A percentile compares a stretch with the other conserved stretches of the same genome.
phyloP scores from a whole-genome alignment of 257 asterid genomes.

The Mitragyna speciosa region DNA sequence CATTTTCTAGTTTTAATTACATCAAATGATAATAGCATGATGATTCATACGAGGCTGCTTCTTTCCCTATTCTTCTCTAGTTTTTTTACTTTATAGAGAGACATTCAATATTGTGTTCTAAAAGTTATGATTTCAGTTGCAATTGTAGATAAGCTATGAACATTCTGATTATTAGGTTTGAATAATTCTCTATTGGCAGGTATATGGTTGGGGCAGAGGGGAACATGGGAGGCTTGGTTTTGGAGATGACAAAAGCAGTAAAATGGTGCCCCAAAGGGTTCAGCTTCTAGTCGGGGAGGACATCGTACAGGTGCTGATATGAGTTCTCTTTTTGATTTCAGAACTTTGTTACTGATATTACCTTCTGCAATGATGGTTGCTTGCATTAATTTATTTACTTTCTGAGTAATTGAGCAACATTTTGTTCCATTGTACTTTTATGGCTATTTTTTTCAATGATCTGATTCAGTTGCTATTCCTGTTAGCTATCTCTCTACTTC shows the following conservation, averaged over 20 bases:
- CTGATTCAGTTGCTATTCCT: slow-evolving; percentile 8
- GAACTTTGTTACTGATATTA: neutral
- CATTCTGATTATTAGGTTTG: neutral
- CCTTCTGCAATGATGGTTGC: neutral
- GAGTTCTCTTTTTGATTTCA: neutral
- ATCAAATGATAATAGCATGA: neutral
- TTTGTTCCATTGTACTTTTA: neutral
- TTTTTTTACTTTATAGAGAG: neutral
- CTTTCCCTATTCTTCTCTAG: neutral
- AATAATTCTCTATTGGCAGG: slow-evolving; percentile 43
- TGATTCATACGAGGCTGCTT: neutral
- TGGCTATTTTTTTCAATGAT: neutral
- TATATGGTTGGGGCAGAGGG: slow-evolving; percentile 98
- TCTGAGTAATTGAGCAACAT: neutral
- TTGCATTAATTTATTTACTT: neutral
- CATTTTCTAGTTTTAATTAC: neutral
- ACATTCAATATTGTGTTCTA: neutral
- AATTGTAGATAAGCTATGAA: neutral
- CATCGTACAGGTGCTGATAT: slow-evolving; percentile 72
- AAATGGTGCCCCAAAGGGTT: slow-evolving; percentile 98
- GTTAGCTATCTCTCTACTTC: neutral
- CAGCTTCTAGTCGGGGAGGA: slow-evolving; percentile 84
- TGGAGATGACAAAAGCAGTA: slow-evolving; percentile 99
- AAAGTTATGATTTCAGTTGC: neutral
- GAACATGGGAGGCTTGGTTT: slow-evolving; percentile 99